A percentile compares a stretch with the other conserved stretches of the same genome.
phyloP scores from a whole-genome alignment of 306 rosid genomes.

The Lotus japonicus region DNA sequence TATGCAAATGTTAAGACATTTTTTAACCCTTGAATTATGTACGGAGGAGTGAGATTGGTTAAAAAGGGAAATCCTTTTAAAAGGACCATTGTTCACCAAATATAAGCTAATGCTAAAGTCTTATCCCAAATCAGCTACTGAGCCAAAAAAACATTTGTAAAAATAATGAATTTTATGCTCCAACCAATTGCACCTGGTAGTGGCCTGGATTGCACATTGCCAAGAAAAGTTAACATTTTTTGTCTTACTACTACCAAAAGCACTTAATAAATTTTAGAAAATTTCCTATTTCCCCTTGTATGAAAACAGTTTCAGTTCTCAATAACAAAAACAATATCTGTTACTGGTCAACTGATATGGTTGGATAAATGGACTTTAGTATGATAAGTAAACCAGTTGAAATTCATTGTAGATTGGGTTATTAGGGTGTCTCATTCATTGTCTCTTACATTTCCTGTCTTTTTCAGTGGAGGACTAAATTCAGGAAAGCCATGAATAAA shows the following conservation, averaged over 20 bases:
- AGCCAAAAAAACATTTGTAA: not conserved
- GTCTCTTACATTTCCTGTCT: slow-evolving; percentile 21
- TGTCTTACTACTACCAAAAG: not conserved
- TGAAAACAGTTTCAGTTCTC: slow-evolving; percentile 4
- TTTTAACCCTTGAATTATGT: too few species aligned
- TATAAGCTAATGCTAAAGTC: too few species aligned
- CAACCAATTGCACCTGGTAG: not conserved
- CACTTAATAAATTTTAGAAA: not conserved
- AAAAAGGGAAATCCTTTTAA: too few species aligned
- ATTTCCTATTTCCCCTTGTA: not conserved
- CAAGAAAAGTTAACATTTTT: not conserved
- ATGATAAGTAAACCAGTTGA: slow-evolving; percentile 2
- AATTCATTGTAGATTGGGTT: not conserved
- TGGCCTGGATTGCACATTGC: not conserved
- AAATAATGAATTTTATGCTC: not conserved
- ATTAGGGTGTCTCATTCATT: not conserved
- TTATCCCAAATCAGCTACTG: not conserved
- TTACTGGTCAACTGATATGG: slow-evolving; percentile 9
- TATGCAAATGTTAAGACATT: too few species aligned
- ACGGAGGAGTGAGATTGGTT: too few species aligned
- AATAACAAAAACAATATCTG: not conserved
- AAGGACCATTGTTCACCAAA: too few species aligned
- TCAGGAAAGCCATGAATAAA: slow-evolving; percentile 90
- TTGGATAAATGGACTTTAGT: not conserved
- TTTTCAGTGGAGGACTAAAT: slow-evolving; percentile 97